These are phyloP conservation scores for Phascolomyces articulosus DNA, from an alignment of 371 early-diverging fungal species.

Conservation along the genomic window DNA sequence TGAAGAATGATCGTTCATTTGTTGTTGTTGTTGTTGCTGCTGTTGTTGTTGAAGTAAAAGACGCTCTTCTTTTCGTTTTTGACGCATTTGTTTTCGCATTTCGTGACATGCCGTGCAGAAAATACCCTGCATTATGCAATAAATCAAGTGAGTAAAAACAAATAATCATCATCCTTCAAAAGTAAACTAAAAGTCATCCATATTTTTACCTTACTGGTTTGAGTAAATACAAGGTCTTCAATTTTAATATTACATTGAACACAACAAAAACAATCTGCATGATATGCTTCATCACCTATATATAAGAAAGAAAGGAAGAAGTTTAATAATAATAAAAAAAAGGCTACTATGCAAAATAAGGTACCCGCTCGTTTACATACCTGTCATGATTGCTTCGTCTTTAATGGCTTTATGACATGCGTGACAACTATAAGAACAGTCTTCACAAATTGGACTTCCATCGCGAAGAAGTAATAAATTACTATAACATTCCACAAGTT, in stretches of 20 bases:
- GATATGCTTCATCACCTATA: constrained; percentile 83
- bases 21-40: constrained; percentile 12
- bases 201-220: constrained; percentile 68
- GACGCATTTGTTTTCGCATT: constrained; percentile 35
- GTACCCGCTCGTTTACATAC: constrained; percentile 29
- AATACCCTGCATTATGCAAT: constrained; percentile 38
- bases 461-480: constrained; percentile 81
- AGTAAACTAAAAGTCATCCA: no score
- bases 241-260: constrained; percentile 72
- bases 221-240: constrained; percentile 79
- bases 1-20: not conserved
- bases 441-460: constrained; percentile 84
- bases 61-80: constrained; percentile 42
- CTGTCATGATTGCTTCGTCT: constrained; percentile 90
- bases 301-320: not conserved
- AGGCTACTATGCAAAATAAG: no score
- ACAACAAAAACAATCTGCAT: constrained; percentile 86
- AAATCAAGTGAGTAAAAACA: not conserved
- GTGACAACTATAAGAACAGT: constrained; percentile 87
- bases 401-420: constrained; percentile 80
- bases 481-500: constrained; percentile 78
- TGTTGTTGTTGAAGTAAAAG: constrained; percentile 22
- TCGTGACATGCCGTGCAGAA: constrained; percentile 56
- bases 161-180: no score
- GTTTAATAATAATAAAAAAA: no score